phyloP scores from a whole-genome alignment of 2,329 filamentous ascomycete genomes.

The Exutisphaerella laricina region DNA sequence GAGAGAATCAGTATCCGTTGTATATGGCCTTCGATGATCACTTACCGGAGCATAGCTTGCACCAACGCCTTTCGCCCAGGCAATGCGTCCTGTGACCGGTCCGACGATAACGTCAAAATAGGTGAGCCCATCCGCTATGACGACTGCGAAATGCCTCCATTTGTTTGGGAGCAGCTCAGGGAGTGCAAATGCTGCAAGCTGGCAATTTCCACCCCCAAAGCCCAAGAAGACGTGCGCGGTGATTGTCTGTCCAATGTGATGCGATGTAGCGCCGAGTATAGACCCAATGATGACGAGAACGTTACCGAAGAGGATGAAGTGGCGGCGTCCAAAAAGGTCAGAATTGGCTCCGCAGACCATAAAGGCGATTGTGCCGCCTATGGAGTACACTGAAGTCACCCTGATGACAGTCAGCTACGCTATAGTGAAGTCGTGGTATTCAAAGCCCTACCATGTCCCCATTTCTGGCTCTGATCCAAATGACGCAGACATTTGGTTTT shows the following conservation, averaged over 20 bases:
- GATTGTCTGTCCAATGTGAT: slow-evolving; percentile 1
- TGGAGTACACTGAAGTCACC: slow-evolving; percentile 7
- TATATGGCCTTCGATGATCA: too few species aligned
- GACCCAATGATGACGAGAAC: slow-evolving; percentile 3
- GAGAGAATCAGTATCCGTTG: slow-evolving; percentile 1
- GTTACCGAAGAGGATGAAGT: slow-evolving; percentile 10
- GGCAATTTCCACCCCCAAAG: slow-evolving; percentile 18
- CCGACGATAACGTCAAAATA: slow-evolving; percentile 44
- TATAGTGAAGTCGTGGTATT: neutral
- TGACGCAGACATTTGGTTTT: slow-evolving; percentile 3
- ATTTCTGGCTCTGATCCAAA: slow-evolving; percentile 5
- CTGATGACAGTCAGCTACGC: neutral
- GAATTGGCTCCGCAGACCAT: slow-evolving; percentile 11
- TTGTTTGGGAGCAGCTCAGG: slow-evolving; percentile 20
- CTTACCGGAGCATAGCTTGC: neutral
- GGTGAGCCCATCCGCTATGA: slow-evolving; percentile 29
- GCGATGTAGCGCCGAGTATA: neutral
- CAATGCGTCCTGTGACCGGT: slow-evolving; percentile 43
- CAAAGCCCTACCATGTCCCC: slow-evolving; percentile 5
- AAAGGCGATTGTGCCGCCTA: slow-evolving; percentile 10
- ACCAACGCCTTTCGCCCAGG: slow-evolving; percentile 18
- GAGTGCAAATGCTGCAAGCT: slow-evolving; percentile 18
- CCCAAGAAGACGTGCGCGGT: slow-evolving; percentile 15
- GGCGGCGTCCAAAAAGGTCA: slow-evolving; percentile 10
- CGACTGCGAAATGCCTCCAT: slow-evolving; percentile 24